Evolutionary conservation across 1,284 basidiomycete species (phyloP).

Genomic region (Acaromyces ingoldii): DNA sequence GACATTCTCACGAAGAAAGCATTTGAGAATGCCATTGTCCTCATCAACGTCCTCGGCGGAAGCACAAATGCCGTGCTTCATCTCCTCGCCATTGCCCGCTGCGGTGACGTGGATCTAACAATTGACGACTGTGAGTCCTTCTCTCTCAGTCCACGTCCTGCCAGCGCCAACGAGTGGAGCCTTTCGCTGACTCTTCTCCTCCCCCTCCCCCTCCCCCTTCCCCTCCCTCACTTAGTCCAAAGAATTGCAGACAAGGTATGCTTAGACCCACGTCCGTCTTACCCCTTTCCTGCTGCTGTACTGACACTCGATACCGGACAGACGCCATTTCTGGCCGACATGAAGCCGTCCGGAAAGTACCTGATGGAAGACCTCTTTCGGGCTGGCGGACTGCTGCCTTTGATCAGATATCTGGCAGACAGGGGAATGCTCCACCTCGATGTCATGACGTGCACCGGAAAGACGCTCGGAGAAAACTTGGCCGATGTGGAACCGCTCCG

Average conservation of each 20-base stretch:
- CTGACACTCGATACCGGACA: background rate
- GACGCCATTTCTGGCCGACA: conserved; percentile 78
- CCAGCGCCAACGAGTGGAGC: background rate
- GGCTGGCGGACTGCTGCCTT: conserved; percentile 53
- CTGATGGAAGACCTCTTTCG: conserved; percentile 83
- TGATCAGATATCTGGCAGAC: conserved; percentile 70
- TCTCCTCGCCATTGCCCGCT: conserved; percentile 82
- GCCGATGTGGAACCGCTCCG: conserved; percentile 72
- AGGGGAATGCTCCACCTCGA: conserved; percentile 68
- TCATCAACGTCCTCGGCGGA: conserved; percentile 61
- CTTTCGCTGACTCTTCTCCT: background rate
- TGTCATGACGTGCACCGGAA: conserved; percentile 80
- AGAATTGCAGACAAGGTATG: conserved; percentile 61
- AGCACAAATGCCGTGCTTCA: conserved; percentile 91
- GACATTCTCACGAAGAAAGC: conserved; percentile 94
- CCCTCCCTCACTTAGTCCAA: conserved; percentile 28
- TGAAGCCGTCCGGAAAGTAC: conserved; percentile 63
- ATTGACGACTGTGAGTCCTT: conserved; percentile 67
- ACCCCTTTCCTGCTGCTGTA: background rate
- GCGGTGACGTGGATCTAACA: conserved; percentile 72
- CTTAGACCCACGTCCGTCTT: background rate
- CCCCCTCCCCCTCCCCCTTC: background rate
- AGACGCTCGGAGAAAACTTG: conserved; percentile 79
- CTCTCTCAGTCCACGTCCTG: too few species aligned
- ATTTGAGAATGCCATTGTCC: conserved; percentile 90